phyloP scores from a whole-genome alignment of 2,329 filamentous ascomycete species.

The Acephala macrosclerotiorum region DNA sequence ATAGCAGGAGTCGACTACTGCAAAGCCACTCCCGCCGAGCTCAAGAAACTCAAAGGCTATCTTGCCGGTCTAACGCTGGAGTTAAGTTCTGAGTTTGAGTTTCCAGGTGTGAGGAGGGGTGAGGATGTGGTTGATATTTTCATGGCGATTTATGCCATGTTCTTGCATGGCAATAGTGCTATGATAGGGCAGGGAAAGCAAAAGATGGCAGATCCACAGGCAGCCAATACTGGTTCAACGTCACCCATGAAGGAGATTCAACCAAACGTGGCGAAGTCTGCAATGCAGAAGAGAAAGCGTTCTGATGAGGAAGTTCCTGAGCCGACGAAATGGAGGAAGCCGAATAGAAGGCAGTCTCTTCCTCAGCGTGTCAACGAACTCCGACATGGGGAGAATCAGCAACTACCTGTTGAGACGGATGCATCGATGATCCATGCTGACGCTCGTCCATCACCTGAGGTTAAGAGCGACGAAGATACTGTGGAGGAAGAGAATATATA shows the following conservation, averaged over 20 bases:
- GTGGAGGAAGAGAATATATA: conserved; percentile 9
- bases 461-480: background rate
- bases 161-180: background rate
- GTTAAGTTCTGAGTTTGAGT: background rate
- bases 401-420: background rate
- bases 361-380: background rate
- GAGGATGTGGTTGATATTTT: background rate
- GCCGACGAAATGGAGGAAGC: background rate
- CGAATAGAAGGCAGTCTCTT: background rate
- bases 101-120: background rate
- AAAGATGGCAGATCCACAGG: background rate
- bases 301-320: background rate
- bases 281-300: background rate
- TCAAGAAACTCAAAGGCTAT: background rate
- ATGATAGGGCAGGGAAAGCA: background rate
- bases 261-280: background rate
- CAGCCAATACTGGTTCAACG: no score
- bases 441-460: background rate
- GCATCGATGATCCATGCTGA: background rate
- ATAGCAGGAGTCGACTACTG: background rate
- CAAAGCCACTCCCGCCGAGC: background rate
- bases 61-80: background rate
- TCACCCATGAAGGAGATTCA: background rate
- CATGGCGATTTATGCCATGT: background rate
- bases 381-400: background rate